phyloP scores from a whole-genome alignment of 2,329 filamentous ascomycete genomes.

The Tricladium varicosporioides region DNA sequence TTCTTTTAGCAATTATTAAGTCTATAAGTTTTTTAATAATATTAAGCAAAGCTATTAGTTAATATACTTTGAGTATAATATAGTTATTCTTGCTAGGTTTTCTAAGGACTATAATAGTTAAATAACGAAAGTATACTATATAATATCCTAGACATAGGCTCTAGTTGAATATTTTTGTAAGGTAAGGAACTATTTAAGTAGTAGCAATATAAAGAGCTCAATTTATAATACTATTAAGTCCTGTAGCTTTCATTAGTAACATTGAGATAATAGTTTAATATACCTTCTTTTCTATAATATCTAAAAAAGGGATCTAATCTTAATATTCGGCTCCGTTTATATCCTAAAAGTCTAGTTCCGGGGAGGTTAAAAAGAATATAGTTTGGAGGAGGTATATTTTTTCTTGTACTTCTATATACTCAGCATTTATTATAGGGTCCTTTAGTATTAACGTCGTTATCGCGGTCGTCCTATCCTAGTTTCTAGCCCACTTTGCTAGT shows the following conservation, averaged over 20 bases:
- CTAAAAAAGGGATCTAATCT: too few relatives aligned
- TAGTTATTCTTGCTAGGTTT: too few relatives aligned
- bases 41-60: too few relatives aligned
- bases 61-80: too few relatives aligned
- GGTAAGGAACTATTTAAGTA: slow-evolving; percentile 9
- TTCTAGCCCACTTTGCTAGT: slow-evolving; percentile 15
- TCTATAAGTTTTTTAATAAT: too few relatives aligned
- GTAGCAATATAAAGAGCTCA: slow-evolving; percentile 9
- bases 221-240: slow-evolving; percentile 20
- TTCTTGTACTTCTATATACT: too few relatives aligned
- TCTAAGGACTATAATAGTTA: too few relatives aligned
- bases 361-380: slow-evolving; percentile 15
- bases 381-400: neutral
- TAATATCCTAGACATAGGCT: slow-evolving; percentile 17
- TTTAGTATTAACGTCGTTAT: slow-evolving; percentile 4
- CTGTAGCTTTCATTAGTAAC: slow-evolving; percentile 17
- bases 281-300: slow-evolving; percentile 2
- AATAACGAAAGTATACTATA: too few relatives aligned
- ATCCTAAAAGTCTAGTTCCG: slow-evolving; percentile 17
- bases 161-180: slow-evolving; percentile 18
- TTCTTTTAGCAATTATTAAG: too few relatives aligned
- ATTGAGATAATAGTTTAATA: slow-evolving; percentile 8
- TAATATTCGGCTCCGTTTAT: slow-evolving; percentile 5
- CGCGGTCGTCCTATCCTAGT: neutral
- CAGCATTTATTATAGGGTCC: too few relatives aligned